Percentiles rank a stretch among this genome's conserved stretches.
Conservation (phyloP, 176 grass and related monocot genomes). For the Panicum miliaceum region DNA sequence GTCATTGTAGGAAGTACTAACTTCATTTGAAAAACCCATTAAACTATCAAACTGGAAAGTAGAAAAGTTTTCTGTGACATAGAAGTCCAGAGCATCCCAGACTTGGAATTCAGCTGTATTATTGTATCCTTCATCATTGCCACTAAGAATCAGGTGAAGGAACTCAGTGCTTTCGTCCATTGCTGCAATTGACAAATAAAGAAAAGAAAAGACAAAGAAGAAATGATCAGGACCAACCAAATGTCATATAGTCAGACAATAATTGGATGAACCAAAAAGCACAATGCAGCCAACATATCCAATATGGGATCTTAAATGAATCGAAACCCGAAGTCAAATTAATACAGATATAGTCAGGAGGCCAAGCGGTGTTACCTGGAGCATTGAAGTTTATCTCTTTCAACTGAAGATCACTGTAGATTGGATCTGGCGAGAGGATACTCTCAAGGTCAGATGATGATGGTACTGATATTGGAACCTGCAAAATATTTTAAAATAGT, state of each 20-base stretch:
- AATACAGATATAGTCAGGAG: conserved; percentile 5
- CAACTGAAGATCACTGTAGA: conserved; percentile 69
- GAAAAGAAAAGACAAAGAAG: not conserved
- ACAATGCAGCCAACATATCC: conserved; percentile 21
- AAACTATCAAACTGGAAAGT: conserved; percentile 73
- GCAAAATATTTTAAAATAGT: conserved; percentile 37
- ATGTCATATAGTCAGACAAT: conserved; percentile 6
- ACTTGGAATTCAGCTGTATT: conserved; percentile 62
- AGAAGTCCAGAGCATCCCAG: conserved; percentile 81
- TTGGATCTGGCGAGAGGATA: conserved; percentile 66
- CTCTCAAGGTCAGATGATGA: conserved; percentile 61
- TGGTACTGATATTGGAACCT: conserved; percentile 71
- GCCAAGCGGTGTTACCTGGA: conserved; percentile 53
- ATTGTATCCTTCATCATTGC: conserved; percentile 70
- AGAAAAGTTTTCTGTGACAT: conserved; percentile 71
- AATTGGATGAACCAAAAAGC: conserved; percentile 8
- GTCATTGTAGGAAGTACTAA: conserved; percentile 53
- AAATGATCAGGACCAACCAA: conserved; percentile 37
- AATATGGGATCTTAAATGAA: conserved; percentile 27
- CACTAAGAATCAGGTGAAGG: conserved; percentile 75
- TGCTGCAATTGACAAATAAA: conserved; percentile 50
- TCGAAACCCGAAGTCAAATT: conserved; percentile 19
- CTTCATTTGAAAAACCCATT: conserved; percentile 85
- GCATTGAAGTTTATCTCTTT: conserved; percentile 54
- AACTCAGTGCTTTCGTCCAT: conserved; percentile 60